These are phyloP conservation scores for Pseudomassariella vexata DNA, from an alignment of 2,329 filamentous ascomycete genomes.

Conservation along the genomic window DNA sequence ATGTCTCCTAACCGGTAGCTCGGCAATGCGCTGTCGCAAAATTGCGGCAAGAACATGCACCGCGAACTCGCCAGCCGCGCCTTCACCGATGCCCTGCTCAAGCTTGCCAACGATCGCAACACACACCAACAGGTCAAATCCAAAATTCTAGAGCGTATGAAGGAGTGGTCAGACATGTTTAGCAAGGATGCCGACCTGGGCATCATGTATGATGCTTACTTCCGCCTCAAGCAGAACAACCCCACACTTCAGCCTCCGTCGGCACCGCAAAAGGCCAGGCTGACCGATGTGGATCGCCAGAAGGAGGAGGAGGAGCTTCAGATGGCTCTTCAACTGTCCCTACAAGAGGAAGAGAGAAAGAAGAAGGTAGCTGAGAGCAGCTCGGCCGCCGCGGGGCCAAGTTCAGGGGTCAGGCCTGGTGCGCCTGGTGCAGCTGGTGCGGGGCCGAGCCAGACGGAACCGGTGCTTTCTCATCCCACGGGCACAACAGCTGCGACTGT, in stretches of 20 bases:
- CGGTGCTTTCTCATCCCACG: constrained; percentile 57
- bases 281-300: constrained; percentile 82
- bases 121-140: constrained; percentile 95
- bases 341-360: constrained; percentile 76
- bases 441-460: constrained; percentile 30
- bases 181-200: constrained; percentile 81
- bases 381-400: constrained; percentile 27
- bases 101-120: constrained; percentile 88
- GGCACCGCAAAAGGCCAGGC: constrained; percentile 85
- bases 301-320: constrained; percentile 97
- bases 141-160: constrained; percentile 95
- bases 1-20: constrained; percentile 48
- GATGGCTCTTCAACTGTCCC: constrained; percentile 86
- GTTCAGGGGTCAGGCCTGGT: constrained; percentile 19
- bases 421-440: constrained; percentile 20
- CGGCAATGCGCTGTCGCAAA: constrained; percentile 85
- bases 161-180: constrained; percentile 95
- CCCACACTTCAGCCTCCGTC: constrained; percentile 87
- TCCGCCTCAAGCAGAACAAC: constrained; percentile 76
- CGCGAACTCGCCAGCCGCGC: constrained; percentile 84
- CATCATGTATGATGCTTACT: constrained; percentile 95
- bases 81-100: constrained; percentile 88
- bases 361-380: constrained; percentile 35
- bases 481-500: constrained; percentile 96
- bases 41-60: constrained; percentile 82